These are phyloP conservation scores for Apostasia shenzhenica DNA, from an alignment of 106 monocot genomes.

Conservation along the genomic window DNA sequence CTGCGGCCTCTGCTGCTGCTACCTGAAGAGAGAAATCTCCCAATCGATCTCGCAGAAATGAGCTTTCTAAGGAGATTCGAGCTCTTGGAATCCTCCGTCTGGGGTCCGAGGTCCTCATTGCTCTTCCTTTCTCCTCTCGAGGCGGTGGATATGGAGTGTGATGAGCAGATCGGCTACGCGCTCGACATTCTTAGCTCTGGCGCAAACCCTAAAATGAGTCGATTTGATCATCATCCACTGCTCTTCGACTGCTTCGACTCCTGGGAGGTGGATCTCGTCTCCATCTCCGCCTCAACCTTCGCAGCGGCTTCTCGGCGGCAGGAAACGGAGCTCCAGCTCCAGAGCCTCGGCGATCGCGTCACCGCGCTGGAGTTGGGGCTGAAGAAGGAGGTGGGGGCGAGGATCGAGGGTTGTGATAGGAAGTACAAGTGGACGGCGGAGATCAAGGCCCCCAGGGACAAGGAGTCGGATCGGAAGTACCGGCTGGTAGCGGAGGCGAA, in stretches of 20 bases:
- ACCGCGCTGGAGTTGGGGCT: conserved; percentile 62
- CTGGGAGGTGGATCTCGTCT: conserved; percentile 14
- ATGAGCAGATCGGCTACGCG: conserved; percentile 18
- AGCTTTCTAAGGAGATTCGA: conserved; percentile 24
- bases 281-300: conserved; percentile 4
- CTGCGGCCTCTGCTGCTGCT: too few relatives aligned
- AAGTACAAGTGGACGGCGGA: conserved; percentile 86
- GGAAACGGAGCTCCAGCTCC: conserved; percentile 33
- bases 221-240: conserved; percentile 6
- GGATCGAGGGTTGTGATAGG: conserved; percentile 17
- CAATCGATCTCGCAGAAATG: conserved; percentile 11
- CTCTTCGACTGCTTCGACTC: conserved; percentile 13
- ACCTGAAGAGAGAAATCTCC: too few relatives aligned
- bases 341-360: conserved; percentile 52
- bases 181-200: conserved; percentile 31
- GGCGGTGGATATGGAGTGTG: conserved; percentile 1
- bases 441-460: conserved; percentile 33
- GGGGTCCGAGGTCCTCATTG: not conserved
- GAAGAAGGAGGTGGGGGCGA: conserved; percentile 4
- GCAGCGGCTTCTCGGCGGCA: conserved; percentile 11
- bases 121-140: not conserved
- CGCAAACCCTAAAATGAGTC: conserved; percentile 3
- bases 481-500: conserved; percentile 39
- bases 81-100: conserved; percentile 18
- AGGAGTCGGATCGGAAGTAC: conserved; percentile 48